Evolutionary conservation across 495 filamentous ascomycete genomes (phyloP).

Genomic region (Barbatosphaeria neglecta): DNA sequence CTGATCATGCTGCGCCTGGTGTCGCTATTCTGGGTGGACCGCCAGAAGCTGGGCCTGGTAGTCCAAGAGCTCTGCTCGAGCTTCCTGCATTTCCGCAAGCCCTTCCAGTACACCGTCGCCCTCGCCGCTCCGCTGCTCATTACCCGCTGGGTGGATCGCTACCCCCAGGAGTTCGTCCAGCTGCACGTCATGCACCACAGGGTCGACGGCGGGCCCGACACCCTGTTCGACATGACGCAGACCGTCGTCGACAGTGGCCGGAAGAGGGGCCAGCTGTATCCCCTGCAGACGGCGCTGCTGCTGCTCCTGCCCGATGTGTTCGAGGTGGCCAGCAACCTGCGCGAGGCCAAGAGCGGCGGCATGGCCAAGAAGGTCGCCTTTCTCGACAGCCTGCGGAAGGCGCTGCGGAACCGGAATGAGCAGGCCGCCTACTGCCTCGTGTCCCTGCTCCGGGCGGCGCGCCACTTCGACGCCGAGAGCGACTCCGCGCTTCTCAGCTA

Average conservation of each 20-base stretch:
- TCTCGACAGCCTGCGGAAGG: constrained; percentile 47
- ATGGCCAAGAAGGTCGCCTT: constrained; percentile 53
- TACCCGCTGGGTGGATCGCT: constrained; percentile 49
- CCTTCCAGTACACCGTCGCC: constrained; percentile 50
- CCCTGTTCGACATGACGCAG: constrained; percentile 51
- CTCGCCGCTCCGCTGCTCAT: constrained; percentile 46
- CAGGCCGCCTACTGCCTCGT: constrained; percentile 51
- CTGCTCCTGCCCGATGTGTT: constrained; percentile 55
- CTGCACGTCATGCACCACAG: constrained; percentile 44
- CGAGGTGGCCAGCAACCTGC: constrained; percentile 49
- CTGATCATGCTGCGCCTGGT: constrained; percentile 41
- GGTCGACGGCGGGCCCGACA: constrained; percentile 49
- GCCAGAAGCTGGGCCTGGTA: constrained; percentile 43
- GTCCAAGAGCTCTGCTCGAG: constrained; percentile 52
- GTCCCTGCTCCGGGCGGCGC: constrained; percentile 44
- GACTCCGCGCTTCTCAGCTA: constrained; percentile 52
- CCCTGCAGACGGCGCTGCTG: constrained; percentile 48
- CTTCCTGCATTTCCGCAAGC: constrained; percentile 50
- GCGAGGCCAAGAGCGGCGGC: constrained; percentile 43
- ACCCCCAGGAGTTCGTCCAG: constrained; percentile 48
- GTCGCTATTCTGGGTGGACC: constrained; percentile 49
- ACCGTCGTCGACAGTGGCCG: constrained; percentile 41
- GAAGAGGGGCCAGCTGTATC: constrained; percentile 43
- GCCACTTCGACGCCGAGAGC: constrained; percentile 46
- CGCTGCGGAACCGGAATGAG: constrained; percentile 44